Percentiles rank a stretch among this genome's conserved stretches.
phyloP scores from a whole-genome alignment of 2,329 filamentous ascomycete genomes.

The Aplosporella prunicola region DNA sequence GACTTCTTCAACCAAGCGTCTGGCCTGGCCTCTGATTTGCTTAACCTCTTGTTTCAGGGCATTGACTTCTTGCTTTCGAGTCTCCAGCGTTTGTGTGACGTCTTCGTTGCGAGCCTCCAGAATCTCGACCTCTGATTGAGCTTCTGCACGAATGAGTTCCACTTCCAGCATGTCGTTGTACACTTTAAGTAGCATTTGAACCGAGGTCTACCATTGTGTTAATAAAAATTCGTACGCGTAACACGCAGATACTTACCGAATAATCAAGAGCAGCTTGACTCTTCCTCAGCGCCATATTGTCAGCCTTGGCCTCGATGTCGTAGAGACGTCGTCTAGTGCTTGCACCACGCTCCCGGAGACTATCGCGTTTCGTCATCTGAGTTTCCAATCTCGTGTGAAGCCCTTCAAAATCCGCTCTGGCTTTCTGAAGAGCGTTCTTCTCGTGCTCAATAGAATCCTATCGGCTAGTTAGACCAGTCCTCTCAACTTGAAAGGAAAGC shows the following conservation, averaged over 20 bases:
- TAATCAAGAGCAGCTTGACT: slow-evolving; percentile 38
- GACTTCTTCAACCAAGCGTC: slow-evolving; percentile 16
- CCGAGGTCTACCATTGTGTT: slow-evolving; percentile 38
- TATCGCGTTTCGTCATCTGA: slow-evolving; percentile 10
- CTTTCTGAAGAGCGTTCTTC: slow-evolving; percentile 59
- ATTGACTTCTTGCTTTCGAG: slow-evolving; percentile 34
- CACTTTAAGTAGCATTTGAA: slow-evolving; percentile 52
- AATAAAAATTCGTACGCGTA: not conserved
- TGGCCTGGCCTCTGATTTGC: slow-evolving; percentile 25
- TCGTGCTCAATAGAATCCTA: slow-evolving; percentile 41
- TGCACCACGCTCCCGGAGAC: slow-evolving; percentile 8
- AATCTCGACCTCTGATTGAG: slow-evolving; percentile 64
- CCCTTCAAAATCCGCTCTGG: slow-evolving; percentile 53
- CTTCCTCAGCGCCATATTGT: slow-evolving; percentile 22
- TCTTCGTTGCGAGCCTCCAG: slow-evolving; percentile 57
- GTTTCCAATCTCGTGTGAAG: slow-evolving; percentile 50
- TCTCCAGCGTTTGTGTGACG: slow-evolving; percentile 46
- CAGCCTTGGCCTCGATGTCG: slow-evolving; percentile 12
- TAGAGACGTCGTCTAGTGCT: not conserved
- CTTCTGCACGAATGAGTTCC: slow-evolving; percentile 66
- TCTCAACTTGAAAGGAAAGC: not conserved
- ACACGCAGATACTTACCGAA: slow-evolving; percentile 33
- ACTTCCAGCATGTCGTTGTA: slow-evolving; percentile 59
- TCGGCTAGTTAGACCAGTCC: not conserved
- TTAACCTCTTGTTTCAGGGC: slow-evolving; percentile 32